phyloP scores from a whole-genome alignment of 1,139 yeast species.

The Torulaspora pretoriensis region DNA sequence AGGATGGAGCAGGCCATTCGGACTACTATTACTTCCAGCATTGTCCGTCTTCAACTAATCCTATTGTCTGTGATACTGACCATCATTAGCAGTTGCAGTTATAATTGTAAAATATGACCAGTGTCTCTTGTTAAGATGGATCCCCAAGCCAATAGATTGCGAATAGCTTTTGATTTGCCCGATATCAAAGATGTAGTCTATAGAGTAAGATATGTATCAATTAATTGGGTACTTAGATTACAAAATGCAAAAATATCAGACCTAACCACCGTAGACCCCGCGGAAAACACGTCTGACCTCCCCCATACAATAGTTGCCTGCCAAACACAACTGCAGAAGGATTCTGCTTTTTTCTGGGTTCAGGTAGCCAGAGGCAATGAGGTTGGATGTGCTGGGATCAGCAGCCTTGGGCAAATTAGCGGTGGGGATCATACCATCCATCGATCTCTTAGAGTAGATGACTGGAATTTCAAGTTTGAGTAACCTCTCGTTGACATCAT shows the following conservation, averaged over 20 bases:
- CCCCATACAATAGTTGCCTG: constrained; percentile 40
- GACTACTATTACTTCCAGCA: no score
- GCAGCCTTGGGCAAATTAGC: constrained; percentile 42
- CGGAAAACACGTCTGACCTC: constrained; percentile 48
- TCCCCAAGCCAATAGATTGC: no score
- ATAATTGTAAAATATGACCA: no score
- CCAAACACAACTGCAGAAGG: constrained; percentile 54
- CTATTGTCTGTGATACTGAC: no score
- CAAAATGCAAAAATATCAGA: background rate
- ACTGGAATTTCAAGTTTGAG: constrained; percentile 46
- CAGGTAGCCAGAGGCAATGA: constrained; percentile 60
- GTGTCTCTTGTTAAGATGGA: no score
- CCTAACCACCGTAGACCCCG: constrained; percentile 44
- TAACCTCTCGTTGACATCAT: constrained; percentile 43
- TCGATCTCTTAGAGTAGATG: constrained; percentile 60
- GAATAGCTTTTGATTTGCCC: no score
- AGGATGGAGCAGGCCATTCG: no score
- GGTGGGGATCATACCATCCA: constrained; percentile 59
- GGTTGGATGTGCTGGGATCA: constrained; percentile 23
- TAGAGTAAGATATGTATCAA: background rate
- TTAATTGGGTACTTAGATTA: background rate
- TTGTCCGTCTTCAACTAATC: no score
- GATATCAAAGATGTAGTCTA: background rate
- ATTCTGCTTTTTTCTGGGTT: constrained; percentile 67
- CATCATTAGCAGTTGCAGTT: no score